These are phyloP conservation scores for Kwoniella shandongensis DNA, from an alignment of 768 basidiomycete species.

Conservation along the genomic window DNA sequence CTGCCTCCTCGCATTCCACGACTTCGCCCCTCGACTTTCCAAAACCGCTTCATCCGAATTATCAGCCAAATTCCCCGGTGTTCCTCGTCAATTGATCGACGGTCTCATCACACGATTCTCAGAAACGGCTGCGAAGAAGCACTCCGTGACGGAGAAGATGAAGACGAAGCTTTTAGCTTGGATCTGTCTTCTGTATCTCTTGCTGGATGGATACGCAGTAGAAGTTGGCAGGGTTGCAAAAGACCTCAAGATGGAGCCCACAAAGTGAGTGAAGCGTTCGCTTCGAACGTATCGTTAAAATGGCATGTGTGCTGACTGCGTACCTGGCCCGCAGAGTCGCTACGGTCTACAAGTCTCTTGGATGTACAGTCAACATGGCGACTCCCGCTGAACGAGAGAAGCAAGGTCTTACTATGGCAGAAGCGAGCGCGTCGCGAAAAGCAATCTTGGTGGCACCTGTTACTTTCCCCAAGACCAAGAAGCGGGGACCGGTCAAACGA, in stretches of 20 bases:
- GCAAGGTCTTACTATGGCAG: slow-evolving; percentile 66
- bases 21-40: slow-evolving; percentile 14
- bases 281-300: background rate
- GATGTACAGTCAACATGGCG: slow-evolving; percentile 69
- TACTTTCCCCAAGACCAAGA: slow-evolving; percentile 68
- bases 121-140: slow-evolving; percentile 69
- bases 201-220: slow-evolving; percentile 72
- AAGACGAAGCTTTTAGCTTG: slow-evolving; percentile 73
- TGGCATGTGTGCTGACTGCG: slow-evolving; percentile 8
- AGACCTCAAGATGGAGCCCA: slow-evolving; percentile 67
- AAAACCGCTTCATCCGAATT: slow-evolving; percentile 27
- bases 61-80: slow-evolving; percentile 55
- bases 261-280: slow-evolving; percentile 61
- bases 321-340: slow-evolving; percentile 59
- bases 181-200: slow-evolving; percentile 77
- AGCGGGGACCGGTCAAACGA: slow-evolving; percentile 44
- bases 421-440: slow-evolving; percentile 63
- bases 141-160: slow-evolving; percentile 65
- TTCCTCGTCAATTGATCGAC: slow-evolving; percentile 69
- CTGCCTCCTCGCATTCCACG: slow-evolving; percentile 62
- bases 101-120: slow-evolving; percentile 76
- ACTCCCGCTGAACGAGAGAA: slow-evolving; percentile 65
- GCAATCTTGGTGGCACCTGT: slow-evolving; percentile 76
- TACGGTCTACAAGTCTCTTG: slow-evolving; percentile 73
- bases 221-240: slow-evolving; percentile 68